Base-by-base conservation (phyloP, 129 eudicot genomes). In the Centrapalus pauciflorus region DNA sequence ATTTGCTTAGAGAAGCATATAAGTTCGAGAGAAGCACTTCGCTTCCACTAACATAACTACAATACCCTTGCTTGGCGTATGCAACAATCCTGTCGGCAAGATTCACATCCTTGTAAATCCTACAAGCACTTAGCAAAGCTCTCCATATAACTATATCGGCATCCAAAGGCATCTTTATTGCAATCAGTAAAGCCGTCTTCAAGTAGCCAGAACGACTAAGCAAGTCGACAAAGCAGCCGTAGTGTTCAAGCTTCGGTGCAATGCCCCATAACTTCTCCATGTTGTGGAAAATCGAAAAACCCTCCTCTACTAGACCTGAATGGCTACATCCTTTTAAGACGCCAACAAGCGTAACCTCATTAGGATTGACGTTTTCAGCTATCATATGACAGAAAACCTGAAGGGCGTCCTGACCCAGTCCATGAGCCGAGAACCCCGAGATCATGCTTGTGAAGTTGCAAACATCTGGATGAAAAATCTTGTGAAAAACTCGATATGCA, bases 321-420 rank as follows among this genome's bases (percentile, higher is more conserved):
- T 93, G 98, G 79, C 90, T 88, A 60, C 98, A 88, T 30, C 89
- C 96, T 61, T 86, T 93, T 38, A 92, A 67, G 50, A 93, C 81
- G 52, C 90, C 98, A 45, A 89, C 46, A 70, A 88, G 71, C 14
- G 96, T 93, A 7, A 93, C 57, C 71, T 84, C 95, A 77, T 84
- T 93, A 4, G 95, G 96, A 24, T 68, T 55, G n/a, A 84, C 14
- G 6, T 78, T 79, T 72, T 78, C 73, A 14, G 69, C 72, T 64
- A 84, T 29, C 96, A 93, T 93, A 52, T 69, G 68, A 64, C 73
- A 64, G 71, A 88, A 88, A 38, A 83, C 61, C 27, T 48, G 70
- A 66, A 88, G 57, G 17, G 95, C 83, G 17, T 83, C 76, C 49
- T 61, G 56, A 45, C 96, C 90, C 32, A 80, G 81, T 60, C 95